Conservation (phyloP, 306 rosid genomes). For the Lablab purpureus region DNA sequence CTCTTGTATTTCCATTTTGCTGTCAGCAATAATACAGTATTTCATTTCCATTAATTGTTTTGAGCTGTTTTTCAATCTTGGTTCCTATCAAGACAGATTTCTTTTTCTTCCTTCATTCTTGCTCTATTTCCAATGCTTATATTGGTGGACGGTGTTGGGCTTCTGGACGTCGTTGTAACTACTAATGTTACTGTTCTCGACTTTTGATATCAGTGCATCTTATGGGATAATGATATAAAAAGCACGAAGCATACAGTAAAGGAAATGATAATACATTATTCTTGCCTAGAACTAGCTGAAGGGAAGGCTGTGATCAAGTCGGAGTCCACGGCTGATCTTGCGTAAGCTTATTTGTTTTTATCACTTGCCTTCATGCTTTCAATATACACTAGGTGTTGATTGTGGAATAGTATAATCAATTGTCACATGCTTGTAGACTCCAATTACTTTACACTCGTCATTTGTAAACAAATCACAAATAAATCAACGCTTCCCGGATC, state of each 20-base stretch:
- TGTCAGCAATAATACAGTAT: too few species aligned
- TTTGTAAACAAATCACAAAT: too few species aligned
- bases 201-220: constrained; percentile 72
- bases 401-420: background rate
- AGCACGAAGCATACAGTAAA: constrained; percentile 81
- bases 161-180: constrained; percentile 4
- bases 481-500: too few species aligned
- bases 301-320: constrained; percentile 84
- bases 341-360: constrained; percentile 62
- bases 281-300: constrained; percentile 78
- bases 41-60: too few species aligned
- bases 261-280: constrained; percentile 80
- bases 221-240: constrained; percentile 92
- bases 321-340: constrained; percentile 72
- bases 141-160: constrained; percentile 21
- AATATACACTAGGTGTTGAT: constrained; percentile 4
- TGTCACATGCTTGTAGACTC: constrained; percentile 8
- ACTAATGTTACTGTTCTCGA: constrained; percentile 33
- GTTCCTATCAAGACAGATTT: too few species aligned
- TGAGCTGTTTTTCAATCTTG: too few species aligned
- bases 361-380: constrained; percentile 40
- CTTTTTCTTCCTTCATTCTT: background rate
- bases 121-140: constrained; percentile 37
- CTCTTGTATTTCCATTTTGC: too few species aligned
- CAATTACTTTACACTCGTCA: background rate